Percentiles rank a stretch among this genome's conserved stretches.
Evolutionary conservation across 2,329 filamentous ascomycete genomes (phyloP).

Genomic region (Aspergillus candidus): DNA sequence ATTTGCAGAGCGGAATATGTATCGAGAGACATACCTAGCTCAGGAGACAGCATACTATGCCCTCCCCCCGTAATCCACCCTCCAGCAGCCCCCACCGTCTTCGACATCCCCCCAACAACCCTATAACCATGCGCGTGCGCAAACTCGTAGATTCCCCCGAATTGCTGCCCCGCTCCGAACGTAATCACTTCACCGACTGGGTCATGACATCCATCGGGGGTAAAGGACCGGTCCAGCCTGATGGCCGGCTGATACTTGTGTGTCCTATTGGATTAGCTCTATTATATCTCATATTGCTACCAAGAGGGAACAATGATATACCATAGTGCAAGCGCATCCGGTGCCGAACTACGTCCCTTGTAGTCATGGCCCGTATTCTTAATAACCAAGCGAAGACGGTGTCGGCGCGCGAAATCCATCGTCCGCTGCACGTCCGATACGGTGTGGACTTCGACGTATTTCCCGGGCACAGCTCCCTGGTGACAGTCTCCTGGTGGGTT

Average conservation of each 20-base stretch:
- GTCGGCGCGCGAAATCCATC: constrained; percentile 2
- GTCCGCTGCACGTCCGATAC: constrained; percentile 9
- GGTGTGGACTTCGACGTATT: constrained; percentile 7
- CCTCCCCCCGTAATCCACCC: constrained; percentile 14
- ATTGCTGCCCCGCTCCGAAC: constrained; percentile 16
- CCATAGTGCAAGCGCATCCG: constrained; percentile 9
- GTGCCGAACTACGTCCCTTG: constrained; percentile 8
- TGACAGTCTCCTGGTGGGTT: neutral
- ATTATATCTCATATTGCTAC: neutral
- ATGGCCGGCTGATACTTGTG: constrained; percentile 14
- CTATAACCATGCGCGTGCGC: constrained; percentile 8
- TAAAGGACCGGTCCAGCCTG: constrained; percentile 8
- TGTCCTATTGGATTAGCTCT: constrained; percentile 4
- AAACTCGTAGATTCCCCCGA: constrained; percentile 15
- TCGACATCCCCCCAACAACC: constrained; percentile 10
- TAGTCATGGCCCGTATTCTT: constrained; percentile 15
- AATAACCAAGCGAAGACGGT: constrained; percentile 6
- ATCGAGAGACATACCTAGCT: too few relatives aligned
- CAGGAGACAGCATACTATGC: constrained; percentile 12
- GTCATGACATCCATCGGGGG: constrained; percentile 7
- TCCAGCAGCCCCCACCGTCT: constrained; percentile 11
- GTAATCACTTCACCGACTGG: constrained; percentile 9
- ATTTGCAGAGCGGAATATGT: too few relatives aligned
- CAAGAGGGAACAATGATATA: neutral
- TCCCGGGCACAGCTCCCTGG: constrained; percentile 9